Evolutionary conservation across 345 rosid species (phyloP).

Genomic region (Atalantia buxifolia): DNA sequence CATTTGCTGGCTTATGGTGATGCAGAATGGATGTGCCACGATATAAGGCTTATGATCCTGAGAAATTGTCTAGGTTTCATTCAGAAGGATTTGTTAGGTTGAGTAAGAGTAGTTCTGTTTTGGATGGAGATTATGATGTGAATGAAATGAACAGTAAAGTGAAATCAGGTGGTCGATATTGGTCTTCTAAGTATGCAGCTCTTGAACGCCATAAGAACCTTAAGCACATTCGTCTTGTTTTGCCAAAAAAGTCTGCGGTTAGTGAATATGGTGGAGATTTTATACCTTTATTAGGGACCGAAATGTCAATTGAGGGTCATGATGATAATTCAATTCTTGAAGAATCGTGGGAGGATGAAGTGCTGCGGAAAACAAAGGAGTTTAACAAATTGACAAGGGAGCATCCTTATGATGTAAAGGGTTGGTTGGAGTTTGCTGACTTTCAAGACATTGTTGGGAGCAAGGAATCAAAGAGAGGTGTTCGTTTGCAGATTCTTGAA

Average conservation of each 20-base stretch:
- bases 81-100: slow-evolving; percentile 36
- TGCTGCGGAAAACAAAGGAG: slow-evolving; percentile 70
- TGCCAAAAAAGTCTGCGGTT: slow-evolving; percentile 31
- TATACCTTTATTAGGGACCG: slow-evolving; percentile 53
- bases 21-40: slow-evolving; percentile 91
- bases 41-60: slow-evolving; percentile 47
- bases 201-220: slow-evolving; percentile 61
- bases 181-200: slow-evolving; percentile 79
- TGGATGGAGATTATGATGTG: slow-evolving; percentile 67
- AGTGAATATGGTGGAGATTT: slow-evolving; percentile 35
- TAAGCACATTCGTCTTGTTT: slow-evolving; percentile 49
- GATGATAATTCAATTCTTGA: slow-evolving; percentile 39
- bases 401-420: slow-evolving; percentile 67
- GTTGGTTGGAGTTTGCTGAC: slow-evolving; percentile 82
- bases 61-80: slow-evolving; percentile 29
- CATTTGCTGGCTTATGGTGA: background rate
- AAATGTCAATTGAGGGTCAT: slow-evolving; percentile 26
- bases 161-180: slow-evolving; percentile 75
- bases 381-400: slow-evolving; percentile 79
- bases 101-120: slow-evolving; percentile 29
- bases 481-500: slow-evolving; percentile 79
- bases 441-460: slow-evolving; percentile 83
- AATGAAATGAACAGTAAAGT: slow-evolving; percentile 59
- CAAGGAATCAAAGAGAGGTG: slow-evolving; percentile 78
- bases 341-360: slow-evolving; percentile 96